Evolutionary conservation across 2,329 filamentous ascomycete genomes (phyloP), one percentile per base, ranked within the genome.

Genomic region (Microdochium trichocladiopsis): DNA sequence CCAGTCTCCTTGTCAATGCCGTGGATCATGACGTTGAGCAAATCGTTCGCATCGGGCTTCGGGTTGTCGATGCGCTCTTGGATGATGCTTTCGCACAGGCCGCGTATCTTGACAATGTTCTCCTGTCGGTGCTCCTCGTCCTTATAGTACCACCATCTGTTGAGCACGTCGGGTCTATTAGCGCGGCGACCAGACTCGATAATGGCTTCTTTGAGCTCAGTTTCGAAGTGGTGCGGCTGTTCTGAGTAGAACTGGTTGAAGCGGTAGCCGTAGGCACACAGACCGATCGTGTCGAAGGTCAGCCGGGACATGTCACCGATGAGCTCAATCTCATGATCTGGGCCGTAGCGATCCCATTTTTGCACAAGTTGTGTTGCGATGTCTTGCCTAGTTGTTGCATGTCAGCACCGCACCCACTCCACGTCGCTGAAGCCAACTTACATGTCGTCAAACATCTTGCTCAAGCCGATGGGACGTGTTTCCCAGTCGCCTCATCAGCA

Each of bases 201-300:
- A 14, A 33, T 33, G 28, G 28, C 28, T 14, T 33, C 28, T 14
- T 33, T 33, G 28, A 33, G 28, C 28, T 33, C 28, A 33, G 28
- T 33, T 14, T 33, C 28, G 58, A 91, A 90, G 0, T 86, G 86
- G 57, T 91, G 87, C 64, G 86, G 70, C 9, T 82, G 73, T 14
- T 87, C 79, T 25, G 76, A 74, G 62, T 90, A 91, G 66, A 86
- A 90, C 1, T 80, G 85, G 67, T 90, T 90, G 74, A 90, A 90
- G 18, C 87, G 82, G 54, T 77, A 86, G 36, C 80, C 79, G 81
- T 88, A 86, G n/a, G 81, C 73, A 64, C 85, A 87, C 2, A 91
- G 74, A 1, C 83, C 84, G 9, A 91, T 76, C 0, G 86, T 87
- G 62, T 91, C 87, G 2, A 91, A 75, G 0, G 87, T 83, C 28